Evolutionary conservation across 208 protist genomes (phyloP).

Genomic region (Balamuthia mandrillaris): DNA sequence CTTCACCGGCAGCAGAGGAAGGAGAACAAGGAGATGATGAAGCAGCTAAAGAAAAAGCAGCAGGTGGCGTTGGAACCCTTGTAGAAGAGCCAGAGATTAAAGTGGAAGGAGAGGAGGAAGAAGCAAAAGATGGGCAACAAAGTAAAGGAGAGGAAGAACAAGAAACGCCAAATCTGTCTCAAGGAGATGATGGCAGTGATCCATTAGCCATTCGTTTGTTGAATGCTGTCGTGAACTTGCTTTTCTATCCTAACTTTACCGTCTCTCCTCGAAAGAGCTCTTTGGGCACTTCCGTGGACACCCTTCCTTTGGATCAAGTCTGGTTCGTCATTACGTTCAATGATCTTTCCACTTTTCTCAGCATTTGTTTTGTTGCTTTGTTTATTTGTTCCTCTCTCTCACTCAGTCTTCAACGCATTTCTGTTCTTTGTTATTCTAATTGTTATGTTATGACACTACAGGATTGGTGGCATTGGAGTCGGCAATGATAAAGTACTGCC

Average conservation of each 20-base stretch:
- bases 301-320: neutral
- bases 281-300: neutral
- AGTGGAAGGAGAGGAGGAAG: no score
- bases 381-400: neutral
- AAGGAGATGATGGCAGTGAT: neutral
- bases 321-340: neutral
- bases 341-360: neutral
- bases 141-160: neutral
- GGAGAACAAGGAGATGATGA: neutral
- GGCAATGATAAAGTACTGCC: neutral
- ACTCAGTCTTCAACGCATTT: neutral
- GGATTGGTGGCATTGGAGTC: no score
- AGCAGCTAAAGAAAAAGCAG: neutral
- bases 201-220: neutral
- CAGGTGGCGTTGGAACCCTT: no score
- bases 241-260: conserved; percentile 18
- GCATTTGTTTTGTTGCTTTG: no score
- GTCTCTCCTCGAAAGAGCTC: neutral
- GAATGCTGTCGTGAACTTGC: neutral
- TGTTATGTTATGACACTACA: no score
- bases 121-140: no score
- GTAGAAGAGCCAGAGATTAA: no score
- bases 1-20: neutral
- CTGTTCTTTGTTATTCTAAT: no score
- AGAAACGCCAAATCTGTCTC: neutral